Evolutionary conservation across 140 eudicot species (phyloP), one percentile per base, ranked within the genome.

Genomic region (Flaveria floridana): DNA sequence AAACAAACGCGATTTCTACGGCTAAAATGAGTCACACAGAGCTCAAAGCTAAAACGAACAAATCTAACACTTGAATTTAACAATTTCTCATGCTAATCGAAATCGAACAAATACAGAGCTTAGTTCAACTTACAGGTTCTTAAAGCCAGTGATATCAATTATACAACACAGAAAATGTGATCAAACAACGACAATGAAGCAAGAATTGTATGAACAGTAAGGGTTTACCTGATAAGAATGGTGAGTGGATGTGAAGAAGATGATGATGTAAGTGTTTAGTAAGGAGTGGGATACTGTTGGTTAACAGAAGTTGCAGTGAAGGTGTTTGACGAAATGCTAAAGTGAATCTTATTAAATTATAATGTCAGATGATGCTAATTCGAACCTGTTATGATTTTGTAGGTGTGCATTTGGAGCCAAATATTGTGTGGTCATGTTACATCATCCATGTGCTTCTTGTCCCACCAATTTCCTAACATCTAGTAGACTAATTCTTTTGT

Each of bases 331-430:
- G 78, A 71, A 78, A 78, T 78, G 82, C 34, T 4, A 1, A n/a
- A 66, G 72, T 34, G 66, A 57, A 67, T 66, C 48, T 63, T 46
- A 65, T 41, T 15, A 7, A 46, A 46, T 14, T 51, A 71, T 34
- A 52, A 30, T 47, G 59, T 75, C 68, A 72, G 64, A 66, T 65
- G 57, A 37, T 44, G 76, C 71, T 79, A 80, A 66, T 19, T 34
- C 13, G 10, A 76, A 74, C 16, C 57, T 50, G 82, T 34, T 47
- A 23, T 3, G 23, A 53, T 68, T 69, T 74, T 68, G 66, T 52
- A 67, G 67, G 65, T 56, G 71, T 6, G 73, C 70, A 75, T 62
- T 68, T 80, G 84, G 81, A 80, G 84, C 84, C 84, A 80, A 80
- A 80, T 68, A 55, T 11, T 21, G 76, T 68, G 68, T 23, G 23